Evolutionary conservation across 2,329 filamentous ascomycete genomes (phyloP).

Genomic region (Fonsecaea multimorphosa): DNA sequence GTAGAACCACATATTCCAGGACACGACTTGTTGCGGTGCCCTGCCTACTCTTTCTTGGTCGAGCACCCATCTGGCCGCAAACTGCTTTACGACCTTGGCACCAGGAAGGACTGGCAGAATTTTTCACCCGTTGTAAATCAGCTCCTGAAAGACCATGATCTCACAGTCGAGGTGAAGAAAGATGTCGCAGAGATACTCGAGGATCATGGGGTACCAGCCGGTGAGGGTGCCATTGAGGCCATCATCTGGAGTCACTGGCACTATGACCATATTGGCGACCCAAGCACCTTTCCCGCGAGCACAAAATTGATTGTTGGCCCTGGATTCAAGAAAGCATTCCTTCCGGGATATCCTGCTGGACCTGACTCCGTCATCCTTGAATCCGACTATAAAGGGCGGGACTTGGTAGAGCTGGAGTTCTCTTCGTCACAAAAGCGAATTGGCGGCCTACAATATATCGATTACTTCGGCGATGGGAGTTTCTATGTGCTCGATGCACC

Average conservation of each 20-base stretch:
- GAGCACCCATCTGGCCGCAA: conserved; percentile 46
- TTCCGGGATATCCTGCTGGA: conserved; percentile 56
- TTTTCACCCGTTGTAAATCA: neutral
- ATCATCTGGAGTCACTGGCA: conserved; percentile 40
- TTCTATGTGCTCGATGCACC: conserved; percentile 54
- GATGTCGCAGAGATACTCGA: conserved; percentile 28
- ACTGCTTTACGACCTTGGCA: conserved; percentile 46
- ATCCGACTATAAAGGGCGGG: conserved; percentile 44
- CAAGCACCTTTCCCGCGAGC: conserved; percentile 44
- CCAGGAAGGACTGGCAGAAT: conserved; percentile 37
- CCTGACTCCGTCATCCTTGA: conserved; percentile 42
- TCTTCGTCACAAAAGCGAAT: conserved; percentile 41
- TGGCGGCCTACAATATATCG: conserved; percentile 32
- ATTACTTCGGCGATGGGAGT: conserved; percentile 49
- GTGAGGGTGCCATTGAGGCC: conserved; percentile 18
- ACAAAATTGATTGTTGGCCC: conserved; percentile 60
- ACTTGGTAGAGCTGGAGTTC: conserved; percentile 35
- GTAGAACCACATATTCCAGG: conserved; percentile 4
- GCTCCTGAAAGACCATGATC: conserved; percentile 18
- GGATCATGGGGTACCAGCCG: conserved; percentile 16
- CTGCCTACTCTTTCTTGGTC: conserved; percentile 50
- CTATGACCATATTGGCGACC: conserved; percentile 58
- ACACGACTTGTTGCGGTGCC: neutral
- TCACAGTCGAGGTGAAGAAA: neutral
- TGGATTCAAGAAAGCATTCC: conserved; percentile 54